Evolutionary conservation across 805 yeast genomes (phyloP).

Genomic region (Ogataea nitratoaversa): DNA sequence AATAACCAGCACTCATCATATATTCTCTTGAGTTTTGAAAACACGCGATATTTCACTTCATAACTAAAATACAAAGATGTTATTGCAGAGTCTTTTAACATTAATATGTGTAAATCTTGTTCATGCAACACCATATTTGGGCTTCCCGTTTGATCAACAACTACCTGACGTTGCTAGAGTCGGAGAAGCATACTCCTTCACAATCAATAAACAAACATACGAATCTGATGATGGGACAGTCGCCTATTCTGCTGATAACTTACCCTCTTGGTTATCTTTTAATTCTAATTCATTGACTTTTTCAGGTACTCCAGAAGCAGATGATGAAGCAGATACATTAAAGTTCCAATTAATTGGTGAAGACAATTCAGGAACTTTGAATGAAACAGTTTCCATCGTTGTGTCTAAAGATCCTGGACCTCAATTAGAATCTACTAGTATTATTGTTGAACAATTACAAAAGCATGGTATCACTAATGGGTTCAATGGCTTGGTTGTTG

Average conservation of each 20-base stretch:
- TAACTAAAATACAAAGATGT: too few species aligned
- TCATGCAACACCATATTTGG: conserved; percentile 49
- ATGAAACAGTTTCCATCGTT: conserved; percentile 52
- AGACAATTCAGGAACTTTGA: conserved; percentile 52
- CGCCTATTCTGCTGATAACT: conserved; percentile 53
- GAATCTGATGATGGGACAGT: conserved; percentile 38
- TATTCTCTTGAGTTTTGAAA: too few species aligned
- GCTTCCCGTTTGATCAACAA: conserved; percentile 80
- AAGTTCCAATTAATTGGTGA: conserved; percentile 57
- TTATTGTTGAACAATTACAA: conserved; percentile 50
- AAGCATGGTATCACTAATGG: conserved; percentile 76
- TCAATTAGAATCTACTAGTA: conserved; percentile 35
- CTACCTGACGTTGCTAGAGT: conserved; percentile 84
- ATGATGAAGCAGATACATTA: conserved; percentile 42
- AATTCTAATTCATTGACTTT: conserved; percentile 58
- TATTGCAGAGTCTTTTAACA: neutral
- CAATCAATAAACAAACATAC: conserved; percentile 69
- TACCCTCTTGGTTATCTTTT: conserved; percentile 79
- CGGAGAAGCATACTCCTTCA: conserved; percentile 55
- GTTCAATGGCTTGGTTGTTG: conserved; percentile 62
- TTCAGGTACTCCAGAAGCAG: conserved; percentile 58
- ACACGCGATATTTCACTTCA: too few species aligned
- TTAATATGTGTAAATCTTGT: neutral
- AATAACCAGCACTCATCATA: too few species aligned
- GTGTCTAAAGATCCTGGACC: conserved; percentile 60